Percentiles rank a stretch among this genome's conserved stretches.
Evolutionary conservation across 1,284 basidiomycete species (phyloP).

Genomic region (Fomitopsis schrenkii): DNA sequence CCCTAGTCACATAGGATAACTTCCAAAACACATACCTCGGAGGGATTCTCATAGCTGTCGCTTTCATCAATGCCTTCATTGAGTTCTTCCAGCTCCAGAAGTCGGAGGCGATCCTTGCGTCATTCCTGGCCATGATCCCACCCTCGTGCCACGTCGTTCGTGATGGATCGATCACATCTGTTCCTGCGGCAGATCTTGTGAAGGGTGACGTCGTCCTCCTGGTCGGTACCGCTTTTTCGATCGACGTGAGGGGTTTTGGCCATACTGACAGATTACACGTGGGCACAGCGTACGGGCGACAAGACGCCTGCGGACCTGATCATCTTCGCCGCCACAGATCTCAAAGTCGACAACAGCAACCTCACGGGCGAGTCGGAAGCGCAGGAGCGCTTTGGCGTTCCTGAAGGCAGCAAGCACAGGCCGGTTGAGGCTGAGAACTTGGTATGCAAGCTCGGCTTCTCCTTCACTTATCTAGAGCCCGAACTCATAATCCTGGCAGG

Average conservation of each 20-base stretch:
- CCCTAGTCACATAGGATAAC: slow-evolving; percentile 38
- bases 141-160: slow-evolving; percentile 63
- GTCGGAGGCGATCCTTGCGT: slow-evolving; percentile 66
- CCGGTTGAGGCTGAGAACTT: slow-evolving; percentile 65
- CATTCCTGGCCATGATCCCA: slow-evolving; percentile 70
- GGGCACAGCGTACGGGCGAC: slow-evolving; percentile 54
- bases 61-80: slow-evolving; percentile 66
- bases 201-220: slow-evolving; percentile 67
- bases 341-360: slow-evolving; percentile 69
- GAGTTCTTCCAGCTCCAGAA: slow-evolving; percentile 72
- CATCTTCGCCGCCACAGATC: slow-evolving; percentile 52
- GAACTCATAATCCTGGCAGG: slow-evolving; percentile 28
- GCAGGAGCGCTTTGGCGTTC: slow-evolving; percentile 48
- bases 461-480: neutral
- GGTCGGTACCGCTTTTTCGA: slow-evolving; percentile 29
- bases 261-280: neutral
- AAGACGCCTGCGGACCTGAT: slow-evolving; percentile 68
- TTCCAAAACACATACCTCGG: slow-evolving; percentile 67
- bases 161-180: slow-evolving; percentile 49
- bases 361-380: slow-evolving; percentile 69
- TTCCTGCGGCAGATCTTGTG: slow-evolving; percentile 63
- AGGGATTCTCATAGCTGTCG: slow-evolving; percentile 64
- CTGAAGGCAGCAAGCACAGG: slow-evolving; percentile 41
- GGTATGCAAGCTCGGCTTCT: slow-evolving; percentile 28
- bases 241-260: neutral